Evolutionary conservation across 2,329 filamentous ascomycete species (phyloP), one percentile per base, ranked within the genome.

Genomic region (Diplodia intermedia): DNA sequence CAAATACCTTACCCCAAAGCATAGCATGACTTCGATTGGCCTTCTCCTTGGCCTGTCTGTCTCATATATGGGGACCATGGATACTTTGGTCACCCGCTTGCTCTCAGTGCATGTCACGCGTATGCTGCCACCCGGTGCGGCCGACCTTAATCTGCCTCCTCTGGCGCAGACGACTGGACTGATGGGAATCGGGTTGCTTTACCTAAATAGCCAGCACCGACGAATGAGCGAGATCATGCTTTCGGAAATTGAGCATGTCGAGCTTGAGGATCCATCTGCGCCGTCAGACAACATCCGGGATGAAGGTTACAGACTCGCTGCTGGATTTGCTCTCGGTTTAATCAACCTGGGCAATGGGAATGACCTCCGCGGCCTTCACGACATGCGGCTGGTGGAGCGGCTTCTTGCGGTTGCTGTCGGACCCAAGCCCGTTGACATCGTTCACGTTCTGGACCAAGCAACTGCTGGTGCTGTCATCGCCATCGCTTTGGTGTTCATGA

Each of bases 211-310:
- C 33, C 94, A 98, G 75, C 96, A 99, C 80, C 91, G 96, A 36
- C 90, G 96, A 47, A 99, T 99, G 95, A 98, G 93, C 76, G 95
- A 99, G 78, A 93, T 98, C 20, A 97, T 99, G 93, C 88, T 99
- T 62, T 98, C 94, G 0, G 95, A 99, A 77, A 95, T 99, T 69
- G 93, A 97, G 77, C 91, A 94, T 70, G 86, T 93, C 63, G 93
- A 95, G 31, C 86, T 91, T 47, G 91, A 94, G 65, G 94, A 97
- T 69, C 83, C 84, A 5, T 83, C 84, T 31, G 79, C 83, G 65
- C 83, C 85, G 8, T 91, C 94, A 68, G 92, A 97, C 73, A 89
- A 89, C 26, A 81, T 98, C 60, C 89, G 94, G 29, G 94, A 96
- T 75, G 95, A 99, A 81, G 94, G 94, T n/a, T 99, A 99, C 78